Conservation (phyloP, 2,329 filamentous ascomycete species). For the Colletotrichum cereale region DNA sequence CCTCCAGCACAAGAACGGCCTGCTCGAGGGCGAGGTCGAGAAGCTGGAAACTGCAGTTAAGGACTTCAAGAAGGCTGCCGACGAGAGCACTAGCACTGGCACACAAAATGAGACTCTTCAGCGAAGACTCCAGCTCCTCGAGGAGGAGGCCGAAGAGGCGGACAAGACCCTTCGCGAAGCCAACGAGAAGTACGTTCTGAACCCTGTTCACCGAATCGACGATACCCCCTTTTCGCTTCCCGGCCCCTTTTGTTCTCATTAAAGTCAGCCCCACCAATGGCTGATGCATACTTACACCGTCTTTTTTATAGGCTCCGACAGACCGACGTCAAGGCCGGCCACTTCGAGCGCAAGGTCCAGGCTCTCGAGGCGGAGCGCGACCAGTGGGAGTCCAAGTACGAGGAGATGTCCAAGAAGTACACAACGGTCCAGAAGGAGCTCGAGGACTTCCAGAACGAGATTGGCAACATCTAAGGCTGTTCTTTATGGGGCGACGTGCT, state of each 20-base stretch:
- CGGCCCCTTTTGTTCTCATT: conserved; percentile 23
- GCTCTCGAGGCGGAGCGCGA: conserved; percentile 92
- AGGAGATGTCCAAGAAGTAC: conserved; percentile 97
- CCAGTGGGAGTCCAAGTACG: conserved; percentile 97
- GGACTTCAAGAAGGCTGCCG: conserved; percentile 88
- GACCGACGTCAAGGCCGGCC: conserved; percentile 98
- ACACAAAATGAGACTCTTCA: conserved; percentile 92
- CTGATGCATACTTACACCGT: conserved; percentile 37
- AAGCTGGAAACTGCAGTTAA: conserved; percentile 88
- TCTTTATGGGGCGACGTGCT: conserved; percentile 30
- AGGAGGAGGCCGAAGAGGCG: conserved; percentile 97
- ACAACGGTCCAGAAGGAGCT: conserved; percentile 86
- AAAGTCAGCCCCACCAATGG: conserved; percentile 31
- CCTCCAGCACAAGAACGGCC: conserved; percentile 92
- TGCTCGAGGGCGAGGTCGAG: conserved; percentile 91
- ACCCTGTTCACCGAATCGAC: conserved; percentile 19
- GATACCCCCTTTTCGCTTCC: conserved; percentile 30
- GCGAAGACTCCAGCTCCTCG: conserved; percentile 92
- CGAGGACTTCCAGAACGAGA: conserved; percentile 89
- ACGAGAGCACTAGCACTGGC: conserved; percentile 84
- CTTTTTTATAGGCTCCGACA: conserved; percentile 82
- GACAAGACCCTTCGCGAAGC: conserved; percentile 97
- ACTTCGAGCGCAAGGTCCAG: conserved; percentile 99
- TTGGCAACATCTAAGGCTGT: conserved; percentile 84
- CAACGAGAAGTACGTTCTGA: conserved; percentile 90